Evolutionary conservation across 208 protist genomes (phyloP), one percentile per base, ranked within the genome.

Genomic region (Leishmania martiniquensis): DNA sequence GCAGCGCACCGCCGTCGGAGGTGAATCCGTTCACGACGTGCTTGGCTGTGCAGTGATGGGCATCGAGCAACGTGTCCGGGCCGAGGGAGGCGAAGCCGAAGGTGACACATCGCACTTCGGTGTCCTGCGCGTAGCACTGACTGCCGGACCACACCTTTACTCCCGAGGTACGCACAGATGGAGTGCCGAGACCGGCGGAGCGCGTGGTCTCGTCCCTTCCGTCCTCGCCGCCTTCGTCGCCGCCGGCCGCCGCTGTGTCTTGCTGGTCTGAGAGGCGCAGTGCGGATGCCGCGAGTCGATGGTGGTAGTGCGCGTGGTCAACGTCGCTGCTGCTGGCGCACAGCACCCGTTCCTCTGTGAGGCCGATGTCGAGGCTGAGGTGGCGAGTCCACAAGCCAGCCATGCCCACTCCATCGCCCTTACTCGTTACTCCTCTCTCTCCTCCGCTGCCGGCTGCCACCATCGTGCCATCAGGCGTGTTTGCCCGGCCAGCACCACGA

Each of bases 51-150:
- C 87, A 92, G 78, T 85, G 81, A 66, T 83, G 78, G 5, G 88
- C 91, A 32, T 93, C 82, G 32, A 95, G 67, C 29, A 69, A 55
- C 25, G 91, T 84, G 5, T 85, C 86, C 1, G 91, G 88, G 10
- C 90, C 92, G 72, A 94, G 86, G 42, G 86, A 89, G 39, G 88
- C 92, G 67, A 91, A 91, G 17, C 88, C 92, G 76, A 91, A 96
- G 9, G 83, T 90, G 34, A 83, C 84, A 72, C 85, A 78, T 44
- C 85, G 89, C 25, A 93, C 86, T 69, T 91, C 87, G 72, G 84
- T 88, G 55, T 86, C 82, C 44, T 87, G 70, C 7, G 82, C 82
- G 29, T 80, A 17, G 75, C 89, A 92, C 47, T 68, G 81, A 65
- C 89, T 91, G 37, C 86, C 86, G 15, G 88, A 87, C 88, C 89